These are phyloP conservation scores for Arachis stenosperma DNA, from an alignment of 306 rosid genomes.

Conservation along the genomic window DNA sequence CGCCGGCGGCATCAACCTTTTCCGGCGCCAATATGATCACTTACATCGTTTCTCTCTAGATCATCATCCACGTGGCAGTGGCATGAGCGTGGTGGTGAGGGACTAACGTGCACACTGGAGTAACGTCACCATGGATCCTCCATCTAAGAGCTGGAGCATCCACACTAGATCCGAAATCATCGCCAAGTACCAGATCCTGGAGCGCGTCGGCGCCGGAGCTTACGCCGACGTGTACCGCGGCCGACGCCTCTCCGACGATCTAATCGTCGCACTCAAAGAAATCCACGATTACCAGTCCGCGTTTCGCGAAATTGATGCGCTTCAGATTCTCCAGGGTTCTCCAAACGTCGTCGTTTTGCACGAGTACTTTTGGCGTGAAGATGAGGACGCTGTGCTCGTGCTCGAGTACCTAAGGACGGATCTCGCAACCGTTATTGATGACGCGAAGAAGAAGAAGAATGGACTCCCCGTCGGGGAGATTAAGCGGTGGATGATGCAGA, in stretches of 20 bases:
- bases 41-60: no score
- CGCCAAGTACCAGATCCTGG: constrained; percentile 75
- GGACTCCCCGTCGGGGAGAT: constrained; percentile 59
- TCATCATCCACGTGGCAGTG: no score
- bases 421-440: constrained; percentile 63
- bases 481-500: constrained; percentile 92
- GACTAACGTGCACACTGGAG: neutral
- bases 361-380: constrained; percentile 92
- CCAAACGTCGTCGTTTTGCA: constrained; percentile 76
- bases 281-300: constrained; percentile 95
- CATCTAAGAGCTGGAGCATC: constrained; percentile 97
- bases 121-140: constrained; percentile 50
- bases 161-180: constrained; percentile 82
- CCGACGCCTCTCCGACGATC: constrained; percentile 75
- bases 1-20: no score
- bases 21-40: no score
- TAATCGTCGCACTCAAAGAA: constrained; percentile 88
- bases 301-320: constrained; percentile 84
- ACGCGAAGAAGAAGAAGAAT: constrained; percentile 46
- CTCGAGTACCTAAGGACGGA: constrained; percentile 72
- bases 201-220: constrained; percentile 95
- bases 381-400: constrained; percentile 91
- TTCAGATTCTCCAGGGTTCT: constrained; percentile 65
- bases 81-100: neutral
- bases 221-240: constrained; percentile 94